Percentiles rank a stretch among this genome's conserved stretches.
Evolutionary conservation across 768 basidiomycete species (phyloP).

Genomic region (Pleurotus djamor): DNA sequence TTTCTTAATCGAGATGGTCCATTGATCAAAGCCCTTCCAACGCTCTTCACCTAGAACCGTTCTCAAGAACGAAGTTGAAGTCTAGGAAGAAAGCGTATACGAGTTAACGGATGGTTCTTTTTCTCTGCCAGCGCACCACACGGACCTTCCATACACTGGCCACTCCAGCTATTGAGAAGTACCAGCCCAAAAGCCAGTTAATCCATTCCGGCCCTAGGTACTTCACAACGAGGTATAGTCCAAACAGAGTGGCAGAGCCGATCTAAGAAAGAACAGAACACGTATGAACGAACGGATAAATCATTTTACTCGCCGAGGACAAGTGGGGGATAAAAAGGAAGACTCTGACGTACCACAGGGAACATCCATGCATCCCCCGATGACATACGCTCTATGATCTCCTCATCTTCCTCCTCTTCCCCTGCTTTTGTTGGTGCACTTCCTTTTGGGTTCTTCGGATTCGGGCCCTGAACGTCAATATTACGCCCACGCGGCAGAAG

Average conservation of each 20-base stretch:
- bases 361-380: conserved; percentile 73
- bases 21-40: conserved; percentile 59
- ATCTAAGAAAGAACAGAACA: conserved; percentile 34
- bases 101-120: not conserved
- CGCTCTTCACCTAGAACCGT: conserved; percentile 44
- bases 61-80: conserved; percentile 47
- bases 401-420: conserved; percentile 59
- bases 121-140: conserved; percentile 8
- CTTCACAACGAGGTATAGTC: conserved; percentile 68
- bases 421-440: conserved; percentile 17
- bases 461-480: not conserved
- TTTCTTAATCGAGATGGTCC: conserved; percentile 39
- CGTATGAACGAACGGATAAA: too few relatives aligned
- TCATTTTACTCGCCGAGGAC: too few relatives aligned
- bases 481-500: conserved; percentile 6
- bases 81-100: conserved; percentile 38
- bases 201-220: conserved; percentile 82
- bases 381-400: conserved; percentile 57
- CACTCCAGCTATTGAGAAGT: conserved; percentile 64
- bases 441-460: conserved; percentile 21
- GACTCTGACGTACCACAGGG: conserved; percentile 54
- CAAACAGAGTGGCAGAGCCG: conserved; percentile 67
- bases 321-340: too few relatives aligned
- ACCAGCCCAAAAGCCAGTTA: conserved; percentile 77
- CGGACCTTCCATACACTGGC: conserved; percentile 70